Conservation (phyloP, 768 basidiomycete species). For the Trametes cingulata region DNA sequence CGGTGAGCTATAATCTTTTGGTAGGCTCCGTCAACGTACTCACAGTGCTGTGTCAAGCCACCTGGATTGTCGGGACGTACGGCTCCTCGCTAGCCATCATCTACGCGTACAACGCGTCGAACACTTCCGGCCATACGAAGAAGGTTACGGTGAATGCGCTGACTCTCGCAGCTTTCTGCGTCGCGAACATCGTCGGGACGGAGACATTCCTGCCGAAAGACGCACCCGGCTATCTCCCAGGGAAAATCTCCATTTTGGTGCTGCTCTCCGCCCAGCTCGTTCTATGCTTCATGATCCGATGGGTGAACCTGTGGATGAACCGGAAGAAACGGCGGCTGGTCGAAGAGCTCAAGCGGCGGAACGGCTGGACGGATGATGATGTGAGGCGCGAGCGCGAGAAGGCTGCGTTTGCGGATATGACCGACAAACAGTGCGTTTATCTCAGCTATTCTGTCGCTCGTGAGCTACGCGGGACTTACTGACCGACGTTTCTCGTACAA, state of each 20-base stretch:
- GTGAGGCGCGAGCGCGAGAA: slow-evolving; percentile 56
- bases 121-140: slow-evolving; percentile 67
- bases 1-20: slow-evolving; percentile 36
- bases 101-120: slow-evolving; percentile 69
- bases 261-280: slow-evolving; percentile 54
- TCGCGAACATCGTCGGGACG: slow-evolving; percentile 65
- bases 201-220: slow-evolving; percentile 65
- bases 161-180: slow-evolving; percentile 54
- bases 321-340: slow-evolving; percentile 45
- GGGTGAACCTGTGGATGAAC: slow-evolving; percentile 59
- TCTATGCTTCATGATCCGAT: slow-evolving; percentile 50
- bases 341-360: slow-evolving; percentile 43
- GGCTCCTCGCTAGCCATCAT: slow-evolving; percentile 60
- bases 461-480: no score
- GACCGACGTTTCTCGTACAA: neutral
- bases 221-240: slow-evolving; percentile 63
- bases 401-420: slow-evolving; percentile 63
- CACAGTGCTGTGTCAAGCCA: slow-evolving; percentile 34
- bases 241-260: slow-evolving; percentile 66
- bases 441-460: no score
- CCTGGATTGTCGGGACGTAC: slow-evolving; percentile 55
- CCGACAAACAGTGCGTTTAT: slow-evolving; percentile 57
- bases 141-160: slow-evolving; percentile 65
- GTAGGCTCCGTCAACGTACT: neutral
- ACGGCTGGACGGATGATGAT: slow-evolving; percentile 60